Percentiles rank a stretch among this genome's conserved stretches.
These are phyloP conservation scores for Amphicarpaea edgeworthii DNA, from an alignment of 306 rosid genomes.

Conservation along the genomic window DNA sequence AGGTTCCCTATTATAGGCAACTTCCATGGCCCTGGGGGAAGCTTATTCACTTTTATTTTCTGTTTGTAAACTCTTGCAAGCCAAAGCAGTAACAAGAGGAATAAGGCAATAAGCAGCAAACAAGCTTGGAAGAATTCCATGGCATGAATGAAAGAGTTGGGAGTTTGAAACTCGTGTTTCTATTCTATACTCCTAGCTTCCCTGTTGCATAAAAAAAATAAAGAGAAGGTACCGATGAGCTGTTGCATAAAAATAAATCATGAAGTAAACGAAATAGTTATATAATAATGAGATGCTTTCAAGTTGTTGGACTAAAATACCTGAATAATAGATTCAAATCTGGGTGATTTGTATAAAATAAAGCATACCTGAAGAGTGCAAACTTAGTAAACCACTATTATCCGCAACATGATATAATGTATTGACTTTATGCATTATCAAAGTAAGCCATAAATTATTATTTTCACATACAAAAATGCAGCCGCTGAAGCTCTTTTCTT, in stretches of 20 bases:
- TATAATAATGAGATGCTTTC: neutral
- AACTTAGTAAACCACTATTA: neutral
- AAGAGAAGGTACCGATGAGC: no score
- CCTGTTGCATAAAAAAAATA: no score
- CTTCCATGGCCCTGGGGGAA: conserved; percentile 51
- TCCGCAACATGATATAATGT: neutral
- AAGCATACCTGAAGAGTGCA: neutral
- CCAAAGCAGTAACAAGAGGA: conserved; percentile 22
- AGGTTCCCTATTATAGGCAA: conserved; percentile 49
- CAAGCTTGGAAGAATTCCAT: conserved; percentile 24
- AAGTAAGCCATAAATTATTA: neutral
- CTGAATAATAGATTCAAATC: neutral
- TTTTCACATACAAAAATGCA: no score
- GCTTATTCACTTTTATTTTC: conserved; percentile 20
- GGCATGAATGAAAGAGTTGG: no score
- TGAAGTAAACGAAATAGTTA: neutral
- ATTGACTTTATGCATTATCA: neutral
- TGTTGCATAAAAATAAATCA: no score
- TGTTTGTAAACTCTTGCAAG: conserved; percentile 28
- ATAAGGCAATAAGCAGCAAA: neutral
- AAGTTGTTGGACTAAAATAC: neutral
- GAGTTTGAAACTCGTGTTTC: no score
- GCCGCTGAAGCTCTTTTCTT: no score
- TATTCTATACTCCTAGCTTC: no score
- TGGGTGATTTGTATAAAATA: neutral